Evolutionary conservation across 139 green algal species (phyloP).

Genomic region (Chlamydomonas urium): DNA sequence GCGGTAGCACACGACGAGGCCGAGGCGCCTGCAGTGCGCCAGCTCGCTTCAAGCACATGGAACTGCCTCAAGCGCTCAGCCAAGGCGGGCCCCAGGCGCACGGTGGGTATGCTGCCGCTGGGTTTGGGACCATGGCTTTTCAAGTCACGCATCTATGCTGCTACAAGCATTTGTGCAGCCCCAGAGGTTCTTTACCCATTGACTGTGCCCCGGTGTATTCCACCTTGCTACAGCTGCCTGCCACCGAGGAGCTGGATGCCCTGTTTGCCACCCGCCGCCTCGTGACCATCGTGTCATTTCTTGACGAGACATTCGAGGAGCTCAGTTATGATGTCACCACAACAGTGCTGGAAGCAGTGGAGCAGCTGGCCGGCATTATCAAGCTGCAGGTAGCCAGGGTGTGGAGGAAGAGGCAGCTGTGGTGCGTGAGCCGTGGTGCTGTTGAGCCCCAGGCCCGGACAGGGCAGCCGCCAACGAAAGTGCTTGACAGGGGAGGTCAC

Average conservation of each 20-base stretch:
- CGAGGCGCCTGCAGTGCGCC: constrained; percentile 33
- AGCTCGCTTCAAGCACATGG: constrained; percentile 64
- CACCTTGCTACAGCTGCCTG: constrained; percentile 64
- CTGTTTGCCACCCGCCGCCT: constrained; percentile 60
- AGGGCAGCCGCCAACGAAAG: too few species aligned
- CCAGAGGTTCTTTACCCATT: too few species aligned
- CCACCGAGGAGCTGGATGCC: constrained; percentile 84
- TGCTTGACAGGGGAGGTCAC: too few species aligned
- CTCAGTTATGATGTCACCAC: constrained; percentile 76
- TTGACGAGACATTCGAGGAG: constrained; percentile 97
- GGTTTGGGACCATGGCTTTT: too few species aligned
- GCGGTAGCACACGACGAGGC: constrained; percentile 51
- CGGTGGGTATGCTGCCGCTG: constrained; percentile 50
- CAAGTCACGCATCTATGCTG: too few species aligned
- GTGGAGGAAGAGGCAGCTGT: too few species aligned
- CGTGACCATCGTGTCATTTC: constrained; percentile 87
- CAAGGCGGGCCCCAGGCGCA: constrained; percentile 82
- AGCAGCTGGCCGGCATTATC: constrained; percentile 82
- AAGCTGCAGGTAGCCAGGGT: constrained; percentile 69
- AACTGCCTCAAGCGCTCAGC: constrained; percentile 79
- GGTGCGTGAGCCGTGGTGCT: too few species aligned
- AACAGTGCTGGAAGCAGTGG: constrained; percentile 71
- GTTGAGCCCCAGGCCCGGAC: too few species aligned
- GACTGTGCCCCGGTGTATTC: too few species aligned
- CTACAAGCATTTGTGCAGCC: too few species aligned